Base-by-base conservation (phyloP, 108 stramenopile genomes). In the Schizochytrium sp. region DNA sequence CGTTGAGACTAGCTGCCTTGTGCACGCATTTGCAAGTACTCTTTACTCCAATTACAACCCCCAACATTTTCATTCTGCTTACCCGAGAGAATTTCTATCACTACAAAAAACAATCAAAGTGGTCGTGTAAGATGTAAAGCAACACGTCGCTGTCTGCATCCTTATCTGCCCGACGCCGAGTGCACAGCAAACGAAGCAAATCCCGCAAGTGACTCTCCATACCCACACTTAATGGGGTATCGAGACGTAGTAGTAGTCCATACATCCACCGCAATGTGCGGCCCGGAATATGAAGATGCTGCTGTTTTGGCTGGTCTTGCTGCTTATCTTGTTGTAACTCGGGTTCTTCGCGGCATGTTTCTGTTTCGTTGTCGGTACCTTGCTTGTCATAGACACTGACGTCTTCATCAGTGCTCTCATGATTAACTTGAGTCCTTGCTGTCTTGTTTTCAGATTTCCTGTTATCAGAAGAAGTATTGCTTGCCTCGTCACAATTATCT, bases 171-270 rank as follows among this genome's bases (percentile, higher is more conserved):
- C 28, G 17, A n/a, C 59, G 59, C 19, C 59, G 59, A 60, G 64
- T 44, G 12, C 28, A 38, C 12, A 69, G 28, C 10, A 69, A n/a
- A 7, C 76, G 76, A 17, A 83, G 76, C 47, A 83, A 28, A 38
- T 49, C 76, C n/a, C 76, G 76, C 17, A 83, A 42, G 28, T 83
- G 76, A 10, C 50, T n/a, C 50, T 49, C n/a, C 50, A 83, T 83
- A 1, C 76, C 76, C 1, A 83, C 76, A 53, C 76, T 83, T 0
- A 83, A 53, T 8, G 76, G 76, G 10, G 38, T 17, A 38, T 83
- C 76, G 28, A 83, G 28, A 7, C 76, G 76, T 0, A 53, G 10
- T 13, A 83, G 76, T 28, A 83, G 40, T 5, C 28, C 76, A 40
- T 83, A 83, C 17, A 55, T 10, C 76, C 76, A 83, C 28, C 50